Evolutionary conservation across 495 filamentous ascomycete species (phyloP), one percentile per base, ranked within the genome.

Genomic region (Penicillium verhagenii): DNA sequence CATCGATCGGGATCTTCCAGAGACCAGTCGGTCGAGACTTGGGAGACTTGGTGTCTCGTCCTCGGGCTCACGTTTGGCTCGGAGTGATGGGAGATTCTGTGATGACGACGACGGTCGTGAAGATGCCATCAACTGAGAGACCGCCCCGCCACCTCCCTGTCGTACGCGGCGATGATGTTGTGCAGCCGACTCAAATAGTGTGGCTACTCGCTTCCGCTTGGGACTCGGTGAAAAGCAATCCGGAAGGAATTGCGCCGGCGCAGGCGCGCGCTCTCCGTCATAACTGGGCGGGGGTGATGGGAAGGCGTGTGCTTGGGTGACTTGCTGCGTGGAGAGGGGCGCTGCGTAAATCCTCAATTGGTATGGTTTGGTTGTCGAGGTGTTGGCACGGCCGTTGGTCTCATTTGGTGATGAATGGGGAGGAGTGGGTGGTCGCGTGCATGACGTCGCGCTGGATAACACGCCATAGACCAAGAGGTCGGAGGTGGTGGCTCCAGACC

Each of bases 121-220:
- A 8, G 64, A 59, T 14, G 81, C 81, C 71, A 86, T 85, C 18
- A 80, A 65, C 38, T 80, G 76, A 1, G 84, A 76, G 16, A 86
- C 76, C 25, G 73, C 75, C 57, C 82, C 77, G 4, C 82, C 83
- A 23, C 82, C 82, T 42, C 74, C 73, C 47, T 79, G 73, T 45
- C 76, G 78, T 13, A 82, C 76, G 44, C 78, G 77, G 39, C 71
- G 77, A 33, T 80, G 77, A 52, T 79, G 78, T 40, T 83, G 77
- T 6, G 76, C 74, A n/a, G 83, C 84, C 45, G 80, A 74, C 42
- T 87, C 81, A 56, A 87, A 86, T 2, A 85, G 66, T 0, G 76
- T 73, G 18, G 73, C 75, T 19, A 82, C 74, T 35, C 75, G 76
- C 62, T 80, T 83, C 26, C 82, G 75, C 60, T 85, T 87, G 4